These are phyloP conservation scores for Aspergillus nomiae DNA, from an alignment of 2,329 filamentous ascomycete genomes.

Conservation along the genomic window DNA sequence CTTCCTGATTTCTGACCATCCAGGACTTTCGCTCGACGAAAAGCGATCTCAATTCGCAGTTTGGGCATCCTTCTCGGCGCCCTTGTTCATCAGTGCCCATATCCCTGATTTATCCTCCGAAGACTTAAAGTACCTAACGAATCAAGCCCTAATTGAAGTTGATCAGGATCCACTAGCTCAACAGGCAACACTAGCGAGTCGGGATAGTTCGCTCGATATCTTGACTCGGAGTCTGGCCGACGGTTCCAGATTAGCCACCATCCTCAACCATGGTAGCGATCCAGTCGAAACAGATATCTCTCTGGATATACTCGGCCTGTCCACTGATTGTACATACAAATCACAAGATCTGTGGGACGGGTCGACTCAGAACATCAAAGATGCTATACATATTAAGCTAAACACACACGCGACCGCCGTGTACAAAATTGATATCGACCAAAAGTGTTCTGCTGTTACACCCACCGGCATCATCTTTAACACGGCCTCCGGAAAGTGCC, in stretches of 20 bases:
- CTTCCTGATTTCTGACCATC: conserved; percentile 54
- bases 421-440: conserved; percentile 43
- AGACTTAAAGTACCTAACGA: conserved; percentile 42
- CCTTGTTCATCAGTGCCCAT: conserved; percentile 52
- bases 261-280: conserved; percentile 47
- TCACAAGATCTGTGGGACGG: conserved; percentile 51
- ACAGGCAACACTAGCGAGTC: conserved; percentile 52
- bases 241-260: conserved; percentile 50
- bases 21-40: conserved; percentile 46
- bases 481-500: conserved; percentile 47
- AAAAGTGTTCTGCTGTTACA: conserved; percentile 27
- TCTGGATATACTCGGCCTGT: conserved; percentile 41
- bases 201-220: conserved; percentile 48
- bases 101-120: conserved; percentile 39
- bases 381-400: conserved; percentile 31
- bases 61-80: conserved; percentile 54
- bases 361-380: conserved; percentile 22
- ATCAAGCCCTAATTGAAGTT: conserved; percentile 45
- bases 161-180: conserved; percentile 48
- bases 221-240: conserved; percentile 51
- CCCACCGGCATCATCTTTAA: conserved; percentile 56
- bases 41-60: conserved; percentile 53
- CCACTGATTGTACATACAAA: conserved; percentile 27
- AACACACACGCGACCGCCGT: conserved; percentile 46
- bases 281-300: conserved; percentile 34